Percentiles rank a stretch among this genome's conserved stretches.
Evolutionary conservation across 2,329 filamentous ascomycete genomes (phyloP).

Genomic region (Emmonsia crescens): DNA sequence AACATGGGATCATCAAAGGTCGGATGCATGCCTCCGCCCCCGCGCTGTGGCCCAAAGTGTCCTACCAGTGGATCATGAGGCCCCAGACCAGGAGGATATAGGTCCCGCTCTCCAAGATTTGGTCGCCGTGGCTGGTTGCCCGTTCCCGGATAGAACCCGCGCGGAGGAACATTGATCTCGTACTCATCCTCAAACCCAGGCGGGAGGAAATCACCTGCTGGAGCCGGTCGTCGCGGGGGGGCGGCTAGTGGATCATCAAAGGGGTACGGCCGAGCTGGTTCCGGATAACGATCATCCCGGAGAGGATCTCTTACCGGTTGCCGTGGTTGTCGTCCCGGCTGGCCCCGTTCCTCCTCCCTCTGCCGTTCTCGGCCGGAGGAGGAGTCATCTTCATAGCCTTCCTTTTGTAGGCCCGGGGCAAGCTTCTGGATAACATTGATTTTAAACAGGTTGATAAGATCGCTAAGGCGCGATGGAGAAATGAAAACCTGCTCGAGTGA

Average conservation of each 20-base stretch:
- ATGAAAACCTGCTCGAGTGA: slow-evolving; percentile 56
- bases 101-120: slow-evolving; percentile 71
- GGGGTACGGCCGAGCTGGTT: slow-evolving; percentile 57
- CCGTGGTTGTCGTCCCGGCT: slow-evolving; percentile 31
- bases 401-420: slow-evolving; percentile 63
- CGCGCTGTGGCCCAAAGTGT: slow-evolving; percentile 52
- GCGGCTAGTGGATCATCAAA: slow-evolving; percentile 56
- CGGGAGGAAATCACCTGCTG: slow-evolving; percentile 65
- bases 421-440: slow-evolving; percentile 74
- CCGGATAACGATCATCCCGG: slow-evolving; percentile 43
- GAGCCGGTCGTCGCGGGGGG: slow-evolving; percentile 50
- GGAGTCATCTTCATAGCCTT: slow-evolving; percentile 58
- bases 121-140: slow-evolving; percentile 48
- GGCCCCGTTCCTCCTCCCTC: not conserved
- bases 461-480: slow-evolving; percentile 55
- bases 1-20: slow-evolving; percentile 90
- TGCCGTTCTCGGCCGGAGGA: slow-evolving; percentile 14
- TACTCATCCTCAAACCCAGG: slow-evolving; percentile 91
- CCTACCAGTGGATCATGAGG: slow-evolving; percentile 71
- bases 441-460: slow-evolving; percentile 63
- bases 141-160: slow-evolving; percentile 34
- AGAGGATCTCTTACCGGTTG: slow-evolving; percentile 38
- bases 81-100: slow-evolving; percentile 77
- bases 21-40: slow-evolving; percentile 81
- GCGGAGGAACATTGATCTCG: slow-evolving; percentile 61